phyloP scores from a whole-genome alignment of 495 filamentous ascomycete genomes.

The Podospora pseudoanserina region DNA sequence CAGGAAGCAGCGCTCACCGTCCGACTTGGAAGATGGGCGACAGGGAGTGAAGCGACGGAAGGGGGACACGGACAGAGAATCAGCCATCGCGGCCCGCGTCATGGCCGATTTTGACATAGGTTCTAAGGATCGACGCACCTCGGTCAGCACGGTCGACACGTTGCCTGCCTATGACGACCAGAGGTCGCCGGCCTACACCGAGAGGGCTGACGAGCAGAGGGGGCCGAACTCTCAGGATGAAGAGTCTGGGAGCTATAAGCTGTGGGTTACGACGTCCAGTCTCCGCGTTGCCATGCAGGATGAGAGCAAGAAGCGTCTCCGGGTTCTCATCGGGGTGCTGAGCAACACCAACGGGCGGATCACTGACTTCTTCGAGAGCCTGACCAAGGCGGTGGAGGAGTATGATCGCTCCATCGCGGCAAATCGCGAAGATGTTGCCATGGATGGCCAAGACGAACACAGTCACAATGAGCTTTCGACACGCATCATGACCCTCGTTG shows the following conservation, averaged over 20 bases:
- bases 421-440: slow-evolving; percentile 21
- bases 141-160: slow-evolving; percentile 56
- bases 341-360: slow-evolving; percentile 73
- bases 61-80: slow-evolving; percentile 21
- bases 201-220: slow-evolving; percentile 30
- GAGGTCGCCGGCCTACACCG: slow-evolving; percentile 67
- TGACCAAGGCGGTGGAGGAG: slow-evolving; percentile 69
- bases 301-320: slow-evolving; percentile 70
- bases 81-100: not conserved
- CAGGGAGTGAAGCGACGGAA: slow-evolving; percentile 61
- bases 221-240: slow-evolving; percentile 22
- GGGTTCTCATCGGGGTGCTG: slow-evolving; percentile 74
- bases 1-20: slow-evolving; percentile 39
- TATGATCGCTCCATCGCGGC: slow-evolving; percentile 54
- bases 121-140: slow-evolving; percentile 40
- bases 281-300: slow-evolving; percentile 85
- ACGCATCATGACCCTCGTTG: slow-evolving; percentile 64
- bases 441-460: slow-evolving; percentile 22
- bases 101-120: slow-evolving; percentile 10
- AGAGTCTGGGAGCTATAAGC: slow-evolving; percentile 58
- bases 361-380: slow-evolving; percentile 59
- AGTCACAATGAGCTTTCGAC: slow-evolving; percentile 46
- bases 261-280: slow-evolving; percentile 76
- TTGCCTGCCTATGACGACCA: slow-evolving; percentile 78
- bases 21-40: slow-evolving; percentile 41